Base-by-base conservation (phyloP, 306 rosid species). In the Alnus rubra region DNA sequence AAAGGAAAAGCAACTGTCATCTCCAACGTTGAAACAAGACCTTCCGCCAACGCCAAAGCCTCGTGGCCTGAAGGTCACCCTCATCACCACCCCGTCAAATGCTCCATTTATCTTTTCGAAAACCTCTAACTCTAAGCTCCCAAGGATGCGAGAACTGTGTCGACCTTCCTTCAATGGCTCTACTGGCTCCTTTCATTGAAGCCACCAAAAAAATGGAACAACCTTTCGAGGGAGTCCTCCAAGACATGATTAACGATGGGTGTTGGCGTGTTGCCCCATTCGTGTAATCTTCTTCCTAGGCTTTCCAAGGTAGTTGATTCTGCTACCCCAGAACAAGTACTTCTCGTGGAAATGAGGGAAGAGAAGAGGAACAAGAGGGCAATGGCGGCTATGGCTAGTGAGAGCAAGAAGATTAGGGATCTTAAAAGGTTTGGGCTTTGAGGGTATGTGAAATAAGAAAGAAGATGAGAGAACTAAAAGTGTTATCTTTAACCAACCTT, bases 1-100 rank as follows among this genome's bases (percentile, higher is more conserved):
- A 23, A 12, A 60, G 5, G 5, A 39, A 33, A 67, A 39, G 48
- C 4, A 42, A 64, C 51, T 23, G 74, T 88, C 87, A 88, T 70
- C 88, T 88, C 92, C 90, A 88, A 71, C 86, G 88, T n/a, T 88
- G 84, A 62, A 88, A 88, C 80, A 88, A 76, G 1, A 74, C 77
- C 82, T 73, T 86, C 87, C 82, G 52, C 50, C 78, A 84, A 76
- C 85, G 83, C 89, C 83, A 80, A 4, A 82, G 74, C 76, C 88
- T 75, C 65, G 60, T 23, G 69, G 63, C 67, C 69, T 80, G 56
- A 77, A 72, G 16, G 77, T 80, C 13, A 72, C 84, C 59, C 44
- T 84, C 39, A 44, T 84, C 58, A 76, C 82, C 52, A 80, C 84
- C 62, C 82, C 74, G 1, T 39, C 47, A 30, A 86, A 79, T 44